Percentiles rank a stretch among this genome's conserved stretches.
Conservation (phyloP, 805 yeast species). For the Candida nemodendra region DNA sequence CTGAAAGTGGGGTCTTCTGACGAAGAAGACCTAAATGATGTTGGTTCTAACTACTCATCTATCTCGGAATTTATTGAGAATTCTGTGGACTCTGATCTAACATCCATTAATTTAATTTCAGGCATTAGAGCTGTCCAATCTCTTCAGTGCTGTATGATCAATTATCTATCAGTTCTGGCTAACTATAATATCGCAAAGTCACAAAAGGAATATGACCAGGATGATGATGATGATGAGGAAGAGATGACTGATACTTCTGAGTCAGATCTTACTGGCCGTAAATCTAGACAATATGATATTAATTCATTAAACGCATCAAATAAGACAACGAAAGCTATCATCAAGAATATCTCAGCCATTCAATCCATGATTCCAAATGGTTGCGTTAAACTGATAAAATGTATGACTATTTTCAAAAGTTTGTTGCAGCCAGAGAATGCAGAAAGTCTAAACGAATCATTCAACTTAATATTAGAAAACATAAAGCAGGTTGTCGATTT, state of each 20-base stretch:
- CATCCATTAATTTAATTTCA: slow-evolving; percentile 25
- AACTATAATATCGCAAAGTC: slow-evolving; percentile 3
- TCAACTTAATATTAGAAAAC: slow-evolving; percentile 24
- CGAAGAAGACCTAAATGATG: slow-evolving; percentile 1
- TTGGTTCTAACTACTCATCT: slow-evolving; percentile 17
- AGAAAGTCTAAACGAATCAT: slow-evolving; percentile 21
- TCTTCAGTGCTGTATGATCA: slow-evolving; percentile 19
- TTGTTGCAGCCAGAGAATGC: slow-evolving; percentile 26
- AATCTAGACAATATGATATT: slow-evolving; percentile 2
- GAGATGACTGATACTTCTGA: slow-evolving; percentile 7
- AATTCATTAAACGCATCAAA: slow-evolving; percentile 7
- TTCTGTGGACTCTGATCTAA: slow-evolving; percentile 23
- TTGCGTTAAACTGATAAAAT: slow-evolving; percentile 28
- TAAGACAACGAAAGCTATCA: slow-evolving; percentile 7
- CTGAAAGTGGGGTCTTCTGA: slow-evolving; percentile 13
- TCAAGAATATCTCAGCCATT: slow-evolving; percentile 12
- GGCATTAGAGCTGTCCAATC: slow-evolving; percentile 23
- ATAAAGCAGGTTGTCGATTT: slow-evolving; percentile 24
- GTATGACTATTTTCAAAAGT: slow-evolving; percentile 28
- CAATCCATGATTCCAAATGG: slow-evolving; percentile 24
- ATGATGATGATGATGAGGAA: slow-evolving; percentile 8
- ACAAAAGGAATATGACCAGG: slow-evolving; percentile 3
- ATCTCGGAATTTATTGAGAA: slow-evolving; percentile 26
- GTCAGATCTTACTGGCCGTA: slow-evolving; percentile 3
- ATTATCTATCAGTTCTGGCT: slow-evolving; percentile 19